Evolutionary conservation across 176 grass and related monocot genomes (phyloP), one percentile per base, ranked within the genome.

Genomic region (Juncus inflexus): DNA sequence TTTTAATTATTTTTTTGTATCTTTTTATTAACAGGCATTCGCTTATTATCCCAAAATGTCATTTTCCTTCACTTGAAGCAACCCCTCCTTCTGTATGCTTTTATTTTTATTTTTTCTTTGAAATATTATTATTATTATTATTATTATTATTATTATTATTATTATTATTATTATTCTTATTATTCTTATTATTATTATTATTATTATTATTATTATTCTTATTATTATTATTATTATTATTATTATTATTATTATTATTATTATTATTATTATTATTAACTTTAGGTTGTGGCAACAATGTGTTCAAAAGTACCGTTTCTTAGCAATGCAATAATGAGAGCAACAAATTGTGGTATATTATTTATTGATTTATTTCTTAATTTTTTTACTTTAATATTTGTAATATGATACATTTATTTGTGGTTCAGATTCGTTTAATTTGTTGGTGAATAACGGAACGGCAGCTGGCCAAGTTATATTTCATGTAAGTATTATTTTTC

Each of bases 391-490:
- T 15, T 52, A 37, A 63, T 12, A 16, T 50, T 52, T 0, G 6
- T 37, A 28, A 40, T 51, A 52, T 62, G n/a, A 40, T 5, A 12
- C 35, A 75, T 45, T 63, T 39, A 5, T n/a, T 56, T 42, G 11
- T 15, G 16, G 53, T 37, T 19, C 62, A 95, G 90, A 89, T 81
- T 87, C 90, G 69, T 95, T 95, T 61, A 95, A 95, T 83, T 79
- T 95, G 51, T 42, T 95, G 47, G 83, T 89, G 76, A 89, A 95
- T 65, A 89, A 89, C 70, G 90, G 85, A 69, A 66, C 64, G 47
- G 78, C 83, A 59, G 90, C 90, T 65, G 90, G 90, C 37, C 85
- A 95, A 76, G 79, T 89, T 68, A 76, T 89, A 69, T 95, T 85
- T 75, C 85, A 89, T 66, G 90, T 89, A 57, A 82, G 85, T 88